A percentile compares a stretch with the other conserved stretches of the same genome.
phyloP scores from a whole-genome alignment of 2,329 filamentous ascomycete species.

The Epichloe sp. region DNA sequence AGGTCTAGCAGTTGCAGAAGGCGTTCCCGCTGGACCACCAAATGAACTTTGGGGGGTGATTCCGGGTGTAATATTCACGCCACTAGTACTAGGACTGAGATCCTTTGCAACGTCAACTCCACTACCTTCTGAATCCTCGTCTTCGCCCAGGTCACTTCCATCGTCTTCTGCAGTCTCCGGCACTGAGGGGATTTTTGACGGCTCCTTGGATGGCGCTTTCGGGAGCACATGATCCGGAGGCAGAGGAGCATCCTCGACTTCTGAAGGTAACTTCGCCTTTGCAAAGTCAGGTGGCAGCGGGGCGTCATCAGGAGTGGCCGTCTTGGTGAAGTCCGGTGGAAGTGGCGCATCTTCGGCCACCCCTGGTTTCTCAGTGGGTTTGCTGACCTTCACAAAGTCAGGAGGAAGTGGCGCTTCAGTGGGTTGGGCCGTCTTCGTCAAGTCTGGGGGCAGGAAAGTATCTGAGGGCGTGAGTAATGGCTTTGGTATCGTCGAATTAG shows the following conservation, averaged over 20 bases:
- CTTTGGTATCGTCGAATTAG: constrained; percentile 14
- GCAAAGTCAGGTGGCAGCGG: constrained; percentile 21
- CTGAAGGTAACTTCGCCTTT: constrained; percentile 9
- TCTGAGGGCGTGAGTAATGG: constrained; percentile 4
- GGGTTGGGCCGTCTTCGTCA: constrained; percentile 1
- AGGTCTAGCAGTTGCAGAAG: constrained; percentile 14
- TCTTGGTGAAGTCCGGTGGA: constrained; percentile 7
- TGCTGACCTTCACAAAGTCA: constrained; percentile 18
- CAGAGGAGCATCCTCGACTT: constrained; percentile 25
- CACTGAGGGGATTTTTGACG: constrained; percentile 21
- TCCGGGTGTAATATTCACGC: constrained; percentile 32
- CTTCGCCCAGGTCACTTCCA: constrained; percentile 24
- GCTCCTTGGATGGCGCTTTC: constrained; percentile 18
- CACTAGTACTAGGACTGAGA: constrained; percentile 37
- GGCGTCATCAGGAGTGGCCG: constrained; percentile 20
- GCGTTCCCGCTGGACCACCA: constrained; percentile 30
- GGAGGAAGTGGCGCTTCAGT: constrained; percentile 18
- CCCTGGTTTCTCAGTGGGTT: constrained; percentile 10
- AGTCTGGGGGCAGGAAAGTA: constrained; percentile 7
- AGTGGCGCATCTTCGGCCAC: constrained; percentile 12
- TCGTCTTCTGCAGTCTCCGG: constrained; percentile 30
- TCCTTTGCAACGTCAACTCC: constrained; percentile 54
- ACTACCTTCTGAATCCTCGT: constrained; percentile 42
- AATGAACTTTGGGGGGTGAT: constrained; percentile 48
- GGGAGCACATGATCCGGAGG: constrained; percentile 25